A percentile compares a stretch with the other conserved stretches of the same genome.
phyloP scores from a whole-genome alignment of 176 grass and related monocot genomes.

The Carex parvula region DNA sequence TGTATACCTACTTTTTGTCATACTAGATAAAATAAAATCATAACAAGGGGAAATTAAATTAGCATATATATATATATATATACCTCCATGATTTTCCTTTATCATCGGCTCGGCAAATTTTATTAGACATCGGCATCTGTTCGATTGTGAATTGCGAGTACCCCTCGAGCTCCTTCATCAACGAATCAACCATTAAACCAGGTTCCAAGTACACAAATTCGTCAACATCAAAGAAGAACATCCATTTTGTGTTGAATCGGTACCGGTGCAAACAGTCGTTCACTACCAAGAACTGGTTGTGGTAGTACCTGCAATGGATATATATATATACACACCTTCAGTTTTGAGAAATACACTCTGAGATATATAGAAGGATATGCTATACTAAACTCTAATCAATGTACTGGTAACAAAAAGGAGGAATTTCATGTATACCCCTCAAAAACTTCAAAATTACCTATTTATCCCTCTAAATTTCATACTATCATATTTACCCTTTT shows the following conservation, averaged over 20 bases:
- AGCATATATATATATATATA: neutral
- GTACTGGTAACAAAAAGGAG: too few relatives aligned
- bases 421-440: too few relatives aligned
- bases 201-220: slow-evolving; percentile 68
- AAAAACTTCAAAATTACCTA: too few relatives aligned
- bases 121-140: slow-evolving; percentile 87
- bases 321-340: neutral
- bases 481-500: too few relatives aligned
- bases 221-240: slow-evolving; percentile 90
- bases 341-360: neutral
- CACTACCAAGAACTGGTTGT: slow-evolving; percentile 88
- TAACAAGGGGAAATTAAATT: neutral
- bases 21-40: neutral
- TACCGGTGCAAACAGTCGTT: slow-evolving; percentile 89
- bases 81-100: slow-evolving; percentile 54
- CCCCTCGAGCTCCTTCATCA: slow-evolving; percentile 38
- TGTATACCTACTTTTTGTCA: neutral
- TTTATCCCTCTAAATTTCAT: too few relatives aligned
- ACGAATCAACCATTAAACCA: slow-evolving; percentile 36
- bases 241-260: slow-evolving; percentile 70
- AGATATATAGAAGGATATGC: neutral
- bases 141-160: slow-evolving; percentile 93
- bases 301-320: slow-evolving; percentile 47
- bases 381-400: too few relatives aligned
- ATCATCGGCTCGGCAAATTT: slow-evolving; percentile 52